phyloP scores from a whole-genome alignment of 192 early-diverging fungal species.

The Powellomyces hirtus region DNA sequence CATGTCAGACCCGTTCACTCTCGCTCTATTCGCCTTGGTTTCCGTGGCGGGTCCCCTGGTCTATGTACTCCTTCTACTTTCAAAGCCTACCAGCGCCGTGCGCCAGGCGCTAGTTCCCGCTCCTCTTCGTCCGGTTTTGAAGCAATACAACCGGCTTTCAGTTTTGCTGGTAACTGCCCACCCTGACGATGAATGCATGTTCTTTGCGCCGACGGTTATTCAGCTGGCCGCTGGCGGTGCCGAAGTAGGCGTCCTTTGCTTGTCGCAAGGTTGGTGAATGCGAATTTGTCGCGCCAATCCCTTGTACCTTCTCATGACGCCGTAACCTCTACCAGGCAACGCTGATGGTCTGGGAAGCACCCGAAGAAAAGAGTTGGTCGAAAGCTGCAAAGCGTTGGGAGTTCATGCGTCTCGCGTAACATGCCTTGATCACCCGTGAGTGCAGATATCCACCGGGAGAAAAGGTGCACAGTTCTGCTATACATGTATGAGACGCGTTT shows the following conservation, averaged over 20 bases:
- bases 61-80: background rate
- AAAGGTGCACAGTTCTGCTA: too few relatives aligned
- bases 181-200: conserved; percentile 99
- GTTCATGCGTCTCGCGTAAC: conserved; percentile 48
- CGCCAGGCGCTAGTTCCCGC: background rate
- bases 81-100: background rate
- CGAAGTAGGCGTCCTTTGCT: conserved; percentile 73
- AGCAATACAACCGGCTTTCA: conserved; percentile 18
- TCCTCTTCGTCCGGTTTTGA: conserved; percentile 1
- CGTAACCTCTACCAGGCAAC: conserved; percentile 57
- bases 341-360: conserved; percentile 61
- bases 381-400: conserved; percentile 60
- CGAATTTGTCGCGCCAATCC: too few relatives aligned
- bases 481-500: background rate
- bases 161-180: conserved; percentile 80
- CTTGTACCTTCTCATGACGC: too few relatives aligned
- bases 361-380: conserved; percentile 61
- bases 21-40: background rate
- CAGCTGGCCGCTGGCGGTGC: conserved; percentile 48
- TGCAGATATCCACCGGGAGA: too few relatives aligned
- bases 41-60: background rate
- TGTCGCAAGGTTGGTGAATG: conserved; percentile 71
- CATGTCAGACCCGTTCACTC: background rate
- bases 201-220: conserved; percentile 82
- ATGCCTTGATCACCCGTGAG: conserved; percentile 62